A percentile compares a stretch with the other conserved stretches of the same genome.
phyloP scores from a whole-genome alignment of 164 flowering plant genomes.

The Stephania japonica region DNA sequence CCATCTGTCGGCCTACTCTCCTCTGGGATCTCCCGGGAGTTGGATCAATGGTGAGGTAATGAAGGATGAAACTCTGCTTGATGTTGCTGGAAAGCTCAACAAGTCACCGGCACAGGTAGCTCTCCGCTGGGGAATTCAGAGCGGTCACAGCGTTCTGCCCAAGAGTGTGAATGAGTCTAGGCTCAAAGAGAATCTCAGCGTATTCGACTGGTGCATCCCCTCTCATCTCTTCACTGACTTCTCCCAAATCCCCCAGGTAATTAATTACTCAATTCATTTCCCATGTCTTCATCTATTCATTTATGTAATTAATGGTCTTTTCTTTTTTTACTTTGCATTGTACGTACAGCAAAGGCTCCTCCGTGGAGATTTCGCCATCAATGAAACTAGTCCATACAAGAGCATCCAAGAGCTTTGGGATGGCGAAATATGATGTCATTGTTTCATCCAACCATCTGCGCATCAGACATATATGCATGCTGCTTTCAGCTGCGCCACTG shows the following conservation, averaged over 20 bases:
- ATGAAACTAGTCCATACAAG: slow-evolving; percentile 48
- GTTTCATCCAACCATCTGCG: too few species aligned
- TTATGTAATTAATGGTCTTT: too few species aligned
- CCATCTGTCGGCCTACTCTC: slow-evolving; percentile 60
- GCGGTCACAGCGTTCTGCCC: slow-evolving; percentile 67
- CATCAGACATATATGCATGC: too few species aligned
- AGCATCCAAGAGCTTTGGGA: slow-evolving; percentile 60
- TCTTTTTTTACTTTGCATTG: not conserved
- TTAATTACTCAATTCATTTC: too few species aligned
- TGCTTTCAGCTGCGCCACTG: too few species aligned
- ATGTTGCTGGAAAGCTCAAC: slow-evolving; percentile 47
- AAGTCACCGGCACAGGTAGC: slow-evolving; percentile 73
- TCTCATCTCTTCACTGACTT: slow-evolving; percentile 40
- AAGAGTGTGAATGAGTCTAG: slow-evolving; percentile 55
- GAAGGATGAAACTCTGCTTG: slow-evolving; percentile 46
- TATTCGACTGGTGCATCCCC: slow-evolving; percentile 66
- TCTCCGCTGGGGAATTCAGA: slow-evolving; percentile 76
- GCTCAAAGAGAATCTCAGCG: slow-evolving; percentile 49
- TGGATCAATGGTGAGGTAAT: slow-evolving; percentile 49
- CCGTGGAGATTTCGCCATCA: slow-evolving; percentile 45
- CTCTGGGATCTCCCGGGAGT: slow-evolving; percentile 66
- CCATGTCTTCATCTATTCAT: too few species aligned
- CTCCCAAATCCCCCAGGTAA: slow-evolving; percentile 48
- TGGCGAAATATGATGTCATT: slow-evolving; percentile 43
- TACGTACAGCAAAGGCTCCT: slow-evolving; percentile 50